phyloP scores from a whole-genome alignment of 805 yeast species.

The Myxozyma mucilagina region DNA sequence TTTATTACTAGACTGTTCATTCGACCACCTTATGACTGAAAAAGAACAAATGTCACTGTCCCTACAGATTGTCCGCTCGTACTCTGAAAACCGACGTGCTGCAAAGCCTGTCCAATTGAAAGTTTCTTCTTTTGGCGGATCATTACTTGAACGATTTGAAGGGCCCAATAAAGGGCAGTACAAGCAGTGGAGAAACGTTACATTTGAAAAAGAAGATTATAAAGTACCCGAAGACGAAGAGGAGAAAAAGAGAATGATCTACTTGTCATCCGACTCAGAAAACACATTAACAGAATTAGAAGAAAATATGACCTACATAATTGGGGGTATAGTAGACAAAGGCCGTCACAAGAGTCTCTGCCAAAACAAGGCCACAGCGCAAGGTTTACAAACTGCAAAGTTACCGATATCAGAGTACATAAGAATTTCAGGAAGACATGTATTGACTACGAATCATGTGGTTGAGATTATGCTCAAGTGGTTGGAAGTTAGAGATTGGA shows the following conservation, averaged over 20 bases:
- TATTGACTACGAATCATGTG: conserved; percentile 93
- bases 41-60: conserved; percentile 66
- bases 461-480: conserved; percentile 80
- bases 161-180: conserved; percentile 56
- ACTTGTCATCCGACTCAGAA: conserved; percentile 85
- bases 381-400: conserved; percentile 71
- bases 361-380: conserved; percentile 70
- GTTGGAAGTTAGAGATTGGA: conserved; percentile 82
- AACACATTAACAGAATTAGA: conserved; percentile 63
- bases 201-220: conserved; percentile 48
- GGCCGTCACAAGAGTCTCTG: conserved; percentile 70
- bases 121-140: conserved; percentile 65
- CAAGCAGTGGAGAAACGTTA: conserved; percentile 66
- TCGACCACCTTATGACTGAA: conserved; percentile 85
- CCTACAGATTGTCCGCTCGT: conserved; percentile 77
- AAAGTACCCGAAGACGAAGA: conserved; percentile 36
- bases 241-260: conserved; percentile 44
- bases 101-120: conserved; percentile 56
- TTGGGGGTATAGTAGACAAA: conserved; percentile 96
- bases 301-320: conserved; percentile 72
- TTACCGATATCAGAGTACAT: conserved; percentile 87
- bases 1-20: conserved; percentile 82
- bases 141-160: conserved; percentile 69
- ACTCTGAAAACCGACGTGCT: conserved; percentile 72
- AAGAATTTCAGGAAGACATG: conserved; percentile 79